Evolutionary conservation across 78 protist genomes (phyloP), one percentile per base, ranked within the genome.

Genomic region (Dictyostelium citrinum): DNA sequence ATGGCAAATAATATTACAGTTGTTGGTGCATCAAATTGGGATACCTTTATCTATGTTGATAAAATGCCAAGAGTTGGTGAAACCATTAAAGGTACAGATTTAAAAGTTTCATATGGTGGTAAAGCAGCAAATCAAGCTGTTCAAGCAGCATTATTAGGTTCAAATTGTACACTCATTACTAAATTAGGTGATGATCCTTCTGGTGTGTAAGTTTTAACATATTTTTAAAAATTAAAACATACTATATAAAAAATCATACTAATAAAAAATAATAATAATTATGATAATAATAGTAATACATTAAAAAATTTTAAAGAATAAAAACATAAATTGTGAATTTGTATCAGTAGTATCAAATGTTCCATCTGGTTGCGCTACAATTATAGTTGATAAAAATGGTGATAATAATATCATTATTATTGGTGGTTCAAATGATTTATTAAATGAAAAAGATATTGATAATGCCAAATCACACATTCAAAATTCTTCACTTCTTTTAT

Each of bases 71-170:
- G 41, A 71, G 16, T 68, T 45, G 95, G 95, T 39, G 95, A 91
- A 71, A 91, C 95, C 12, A 83, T 91, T 6, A 83, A 81, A 41
- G 95, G 95, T 27, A 81, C 45, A 39, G 81, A 81, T 45, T 84
- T 91, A 67, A 83, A 68, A 83, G 80, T 76, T 20, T 27, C 71
- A 12, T 91, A 75, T 83, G 95, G 95, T 24, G 95, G 95, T 17
- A 91, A 91, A 22, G 95, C 92, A 14, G 82, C 95, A 14, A 91
- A 91, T 41, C 95, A 91, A 91, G 90, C 85, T 24, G 91, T 91
- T 27, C 95, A 91, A 81, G 90, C 91, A 22, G 81, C 95, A 16
- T 27, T 77, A 61, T 68, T 91, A 60, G 83, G 83, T 41, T 45
- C 91, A 3, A 58, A 45, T 60, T 61, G 45, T 37, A 46, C 61